Percentiles rank a stretch among this genome's conserved stretches.
Conservation (phyloP, 2,329 filamentous ascomycete species). For the Trichoderma sp. region DNA sequence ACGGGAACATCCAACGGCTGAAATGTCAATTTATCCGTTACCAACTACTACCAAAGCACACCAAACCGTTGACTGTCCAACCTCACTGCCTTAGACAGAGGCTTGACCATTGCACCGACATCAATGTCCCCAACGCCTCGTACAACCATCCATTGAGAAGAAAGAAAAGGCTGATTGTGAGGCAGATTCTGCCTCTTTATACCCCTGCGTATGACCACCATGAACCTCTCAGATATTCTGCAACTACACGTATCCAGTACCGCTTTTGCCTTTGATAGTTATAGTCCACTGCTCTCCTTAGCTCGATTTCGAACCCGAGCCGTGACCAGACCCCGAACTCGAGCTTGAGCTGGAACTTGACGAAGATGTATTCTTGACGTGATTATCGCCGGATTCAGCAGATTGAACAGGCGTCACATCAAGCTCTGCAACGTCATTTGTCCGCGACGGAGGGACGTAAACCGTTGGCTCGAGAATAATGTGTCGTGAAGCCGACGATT, state of each 20-base stretch:
- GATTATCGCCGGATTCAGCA: background rate
- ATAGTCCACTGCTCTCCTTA: background rate
- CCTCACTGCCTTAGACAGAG: background rate
- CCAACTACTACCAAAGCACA: background rate
- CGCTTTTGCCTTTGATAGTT: background rate
- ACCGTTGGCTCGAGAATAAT: conserved; percentile 15
- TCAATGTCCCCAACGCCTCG: background rate
- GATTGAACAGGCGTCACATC: background rate
- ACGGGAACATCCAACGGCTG: background rate
- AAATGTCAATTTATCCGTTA: background rate
- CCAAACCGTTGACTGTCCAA: background rate
- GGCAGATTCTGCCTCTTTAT: background rate
- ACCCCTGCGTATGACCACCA: no score
- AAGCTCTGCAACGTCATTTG: background rate
- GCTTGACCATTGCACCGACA: background rate
- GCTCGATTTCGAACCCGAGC: background rate
- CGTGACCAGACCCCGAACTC: background rate
- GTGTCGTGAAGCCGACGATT: background rate
- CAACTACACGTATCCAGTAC: background rate
- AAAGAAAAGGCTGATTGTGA: background rate
- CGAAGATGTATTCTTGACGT: background rate
- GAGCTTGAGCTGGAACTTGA: conserved; percentile 17
- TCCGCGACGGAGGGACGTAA: conserved; percentile 10
- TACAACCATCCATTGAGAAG: background rate
- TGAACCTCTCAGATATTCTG: background rate